phyloP scores from a whole-genome alignment of 108 stramenopile genomes.

The Pseudonitzschia pungens region DNA sequence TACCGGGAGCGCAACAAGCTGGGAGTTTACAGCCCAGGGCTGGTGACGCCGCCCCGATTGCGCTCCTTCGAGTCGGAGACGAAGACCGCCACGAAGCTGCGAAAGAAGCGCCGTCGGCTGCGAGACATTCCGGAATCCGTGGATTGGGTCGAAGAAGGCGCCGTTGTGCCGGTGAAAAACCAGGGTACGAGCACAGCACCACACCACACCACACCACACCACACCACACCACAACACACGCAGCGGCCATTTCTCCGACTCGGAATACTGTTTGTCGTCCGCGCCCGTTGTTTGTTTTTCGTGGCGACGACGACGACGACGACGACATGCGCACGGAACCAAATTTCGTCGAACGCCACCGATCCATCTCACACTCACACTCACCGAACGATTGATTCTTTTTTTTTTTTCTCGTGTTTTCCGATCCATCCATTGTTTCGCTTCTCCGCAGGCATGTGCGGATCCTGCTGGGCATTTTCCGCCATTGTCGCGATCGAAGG shows the following conservation, averaged over 20 bases:
- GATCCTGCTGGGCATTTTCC: slow-evolving; percentile 91
- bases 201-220: no score
- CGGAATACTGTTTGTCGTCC: not conserved
- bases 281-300: no score
- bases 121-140: slow-evolving; percentile 45
- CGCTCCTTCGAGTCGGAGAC: slow-evolving; percentile 2
- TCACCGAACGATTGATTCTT: no score
- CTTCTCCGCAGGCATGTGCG: slow-evolving; percentile 55
- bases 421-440: not conserved
- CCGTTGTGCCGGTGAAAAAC: slow-evolving; percentile 84
- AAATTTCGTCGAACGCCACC: no score
- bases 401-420: not conserved
- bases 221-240: not conserved
- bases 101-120: not conserved
- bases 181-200: no score
- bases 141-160: slow-evolving; percentile 79
- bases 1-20: slow-evolving; percentile 57
- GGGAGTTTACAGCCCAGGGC: slow-evolving; percentile 45
- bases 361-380: no score
- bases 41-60: slow-evolving; percentile 5
- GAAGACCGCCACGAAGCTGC: not conserved
- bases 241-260: no score
- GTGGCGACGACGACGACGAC: no score
- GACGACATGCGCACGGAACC: no score
- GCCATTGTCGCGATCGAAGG: slow-evolving; percentile 90